Conservation (phyloP, 2,329 filamentous ascomycete genomes). For the Neofusicoccum parvum region DNA sequence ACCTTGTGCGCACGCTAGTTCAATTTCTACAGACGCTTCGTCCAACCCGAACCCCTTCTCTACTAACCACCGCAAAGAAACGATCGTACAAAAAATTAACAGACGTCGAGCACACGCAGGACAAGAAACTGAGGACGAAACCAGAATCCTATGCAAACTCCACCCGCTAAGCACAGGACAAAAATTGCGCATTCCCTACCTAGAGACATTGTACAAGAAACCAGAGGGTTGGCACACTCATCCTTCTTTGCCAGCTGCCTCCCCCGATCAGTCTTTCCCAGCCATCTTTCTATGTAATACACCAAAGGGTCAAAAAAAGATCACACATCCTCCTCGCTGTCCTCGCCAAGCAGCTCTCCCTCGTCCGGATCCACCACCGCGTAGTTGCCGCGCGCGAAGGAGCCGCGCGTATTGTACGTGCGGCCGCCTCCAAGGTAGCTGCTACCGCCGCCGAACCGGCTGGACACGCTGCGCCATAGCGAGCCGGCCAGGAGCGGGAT, state of each 20-base stretch:
- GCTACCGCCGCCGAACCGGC: constrained; percentile 53
- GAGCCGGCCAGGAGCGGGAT: constrained; percentile 71
- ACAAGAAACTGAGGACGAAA: no score
- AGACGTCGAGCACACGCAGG: no score
- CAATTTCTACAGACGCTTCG: no score
- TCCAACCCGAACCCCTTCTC: no score
- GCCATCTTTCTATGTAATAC: constrained; percentile 1
- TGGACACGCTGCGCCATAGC: constrained; percentile 67
- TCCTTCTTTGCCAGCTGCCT: not conserved
- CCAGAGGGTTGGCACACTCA: not conserved
- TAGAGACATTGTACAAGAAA: not conserved
- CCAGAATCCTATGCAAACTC: not conserved
- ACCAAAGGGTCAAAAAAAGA: not conserved
- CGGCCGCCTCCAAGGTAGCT: constrained; percentile 57
- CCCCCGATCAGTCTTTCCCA: not conserved
- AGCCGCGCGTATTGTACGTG: constrained; percentile 83
- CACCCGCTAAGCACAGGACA: not conserved
- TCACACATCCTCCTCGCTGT: constrained; percentile 84
- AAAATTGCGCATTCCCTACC: not conserved
- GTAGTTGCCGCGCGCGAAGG: constrained; percentile 90
- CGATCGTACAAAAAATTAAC: no score
- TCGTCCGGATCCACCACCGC: constrained; percentile 88
- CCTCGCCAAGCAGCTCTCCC: constrained; percentile 89
- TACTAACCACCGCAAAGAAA: no score
- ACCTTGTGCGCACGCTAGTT: no score